Conservation (phyloP, 345 rosid genomes). For the Toxicodendron radicans region DNA sequence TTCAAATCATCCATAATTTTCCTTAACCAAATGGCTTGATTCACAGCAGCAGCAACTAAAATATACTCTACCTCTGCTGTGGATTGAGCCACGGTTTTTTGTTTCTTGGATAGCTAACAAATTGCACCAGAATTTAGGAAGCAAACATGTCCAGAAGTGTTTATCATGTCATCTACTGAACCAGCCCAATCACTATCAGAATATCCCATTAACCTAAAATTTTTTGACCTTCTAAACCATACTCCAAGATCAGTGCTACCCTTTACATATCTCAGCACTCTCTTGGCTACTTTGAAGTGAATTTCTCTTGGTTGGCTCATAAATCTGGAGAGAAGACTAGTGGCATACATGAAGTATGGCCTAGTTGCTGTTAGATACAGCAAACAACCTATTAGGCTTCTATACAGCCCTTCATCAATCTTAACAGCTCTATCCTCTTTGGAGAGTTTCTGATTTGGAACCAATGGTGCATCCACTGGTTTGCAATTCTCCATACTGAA, state of each 20-base stretch:
- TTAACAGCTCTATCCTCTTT: background rate
- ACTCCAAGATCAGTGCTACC: background rate
- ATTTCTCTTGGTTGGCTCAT: background rate
- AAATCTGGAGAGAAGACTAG: background rate
- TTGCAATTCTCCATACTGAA: background rate
- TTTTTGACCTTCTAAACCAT: background rate
- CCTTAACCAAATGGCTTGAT: background rate
- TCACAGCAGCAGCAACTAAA: background rate
- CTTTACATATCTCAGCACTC: background rate
- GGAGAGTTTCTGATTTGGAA: background rate
- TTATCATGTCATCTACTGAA: background rate
- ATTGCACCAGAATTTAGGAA: background rate
- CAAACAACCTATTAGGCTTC: background rate
- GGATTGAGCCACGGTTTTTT: background rate
- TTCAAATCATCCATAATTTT: background rate
- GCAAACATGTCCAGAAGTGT: background rate
- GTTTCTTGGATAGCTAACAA: background rate
- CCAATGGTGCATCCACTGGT: background rate
- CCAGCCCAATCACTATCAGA: background rate
- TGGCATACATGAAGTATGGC: background rate
- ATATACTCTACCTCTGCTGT: constrained; percentile 1
- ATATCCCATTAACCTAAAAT: background rate
- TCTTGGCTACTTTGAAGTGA: background rate
- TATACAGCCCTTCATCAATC: background rate
- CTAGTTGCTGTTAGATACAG: background rate